Base-by-base conservation (phyloP, 2,329 filamentous ascomycete genomes). In the Phyllosticta ampelicida region DNA sequence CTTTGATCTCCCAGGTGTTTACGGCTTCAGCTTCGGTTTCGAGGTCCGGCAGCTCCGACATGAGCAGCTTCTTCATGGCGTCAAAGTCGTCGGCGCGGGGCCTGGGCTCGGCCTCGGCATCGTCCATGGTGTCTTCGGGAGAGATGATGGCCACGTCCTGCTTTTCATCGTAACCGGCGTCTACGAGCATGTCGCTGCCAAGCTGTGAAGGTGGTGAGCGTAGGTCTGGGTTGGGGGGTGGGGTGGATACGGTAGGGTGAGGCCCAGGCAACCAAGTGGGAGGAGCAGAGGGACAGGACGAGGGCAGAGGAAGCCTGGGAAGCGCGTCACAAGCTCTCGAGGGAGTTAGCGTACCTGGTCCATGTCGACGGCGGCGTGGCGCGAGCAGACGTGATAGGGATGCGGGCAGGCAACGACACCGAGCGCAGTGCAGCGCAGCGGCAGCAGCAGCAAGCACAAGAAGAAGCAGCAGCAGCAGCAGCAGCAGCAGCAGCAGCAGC, bases 1-100 rank as follows among this genome's bases (percentile, higher is more conserved):
- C 81, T 65, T 88, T 80, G 61, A 99, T 89, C 28, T 88, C 84
- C 94, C 94, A 99, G 66, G 90, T 96, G 73, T 88, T 72, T 65
- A 86, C 75, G 48, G 80, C 80, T 70, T 96, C 89, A 56, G 86
- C 86, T 62, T 92, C 80, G 30, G 86, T 86, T 68, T 90, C 87
- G 62, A 91, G 84, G 64, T 96, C 90, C 64, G 90, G 85, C 53
- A 90, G 77, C 57, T 86, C 84, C 10, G 85, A 84, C 60, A 97
- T 81, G 64, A 90, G 84, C 63, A 86, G 77, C 66, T 89, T 85
- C 76, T 87, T 87, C 83, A 97, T 96, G 54, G 88, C 87, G 64
- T 95, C 88, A 74, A 84, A 80, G 66, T 85, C 81, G 73, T 84
- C 78, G 64, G 83, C 83, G 65, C 75, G 72, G 58, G 77, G 75